Evolutionary conservation across 345 rosid genomes (phyloP), one percentile per base, ranked within the genome.

Genomic region (Nasturtium officinale): DNA sequence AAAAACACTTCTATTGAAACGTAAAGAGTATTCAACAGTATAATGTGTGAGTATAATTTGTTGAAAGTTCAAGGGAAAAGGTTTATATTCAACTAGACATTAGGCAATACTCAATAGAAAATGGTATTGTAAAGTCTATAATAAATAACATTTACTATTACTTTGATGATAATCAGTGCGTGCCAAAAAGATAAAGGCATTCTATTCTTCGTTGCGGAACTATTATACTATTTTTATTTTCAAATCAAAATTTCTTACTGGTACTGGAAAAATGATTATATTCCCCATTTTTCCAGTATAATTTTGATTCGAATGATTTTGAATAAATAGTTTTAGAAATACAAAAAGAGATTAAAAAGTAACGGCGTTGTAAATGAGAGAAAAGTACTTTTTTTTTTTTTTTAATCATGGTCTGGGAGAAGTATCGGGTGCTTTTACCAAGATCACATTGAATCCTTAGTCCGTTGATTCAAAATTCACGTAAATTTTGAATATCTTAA

Each of bases 361-460:
- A 5, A 45, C 25, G 38, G 17, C 7, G 5, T 12, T 33, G 43
- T 29, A 29, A 29, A 69, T 21, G 20, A 42, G 62, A 28, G 40
- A 26, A 25, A 51, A 54, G 5, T 23, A 38, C 29, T 5, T 0
- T 5, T 29, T 7, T 29, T 29, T 5, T 32, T 32, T 32, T 32
- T 1, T 32, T 1, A 8, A 2, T 37, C 2, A 25, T 26, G 11
- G 21, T 5, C 9, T 42, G 13, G 77, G 46, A 45, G 58, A 65
- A 65, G 43, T 56, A 56, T 65, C 66, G 59, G 59, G 67, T 58
- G 67, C 54, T 28, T 48, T 40, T 50, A 74, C 62, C 61, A 50
- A 74, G 3, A 59, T 66, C 46, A 30, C 54, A 59, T 13, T 48
- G 26, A 74, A 74, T 48, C 53, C 37, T n/a, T n/a, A n/a, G n/a